Evolutionary conservation across 1,139 yeast genomes (phyloP), one percentile per base, ranked within the genome.

Genomic region (Arxiozyma bovina): DNA sequence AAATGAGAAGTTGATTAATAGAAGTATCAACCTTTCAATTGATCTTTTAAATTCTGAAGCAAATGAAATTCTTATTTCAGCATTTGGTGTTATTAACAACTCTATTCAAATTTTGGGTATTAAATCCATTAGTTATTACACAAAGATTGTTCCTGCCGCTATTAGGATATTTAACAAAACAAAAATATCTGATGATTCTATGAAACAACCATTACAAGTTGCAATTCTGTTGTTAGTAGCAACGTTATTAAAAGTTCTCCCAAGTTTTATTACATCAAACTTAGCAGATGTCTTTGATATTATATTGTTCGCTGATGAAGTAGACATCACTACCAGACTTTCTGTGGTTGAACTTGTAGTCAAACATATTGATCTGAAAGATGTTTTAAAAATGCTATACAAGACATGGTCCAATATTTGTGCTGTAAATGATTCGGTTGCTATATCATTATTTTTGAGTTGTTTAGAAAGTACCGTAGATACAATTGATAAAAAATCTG

Each of bases 81-180:
- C 96, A 1, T 76, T 90, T 56, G 81, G 85, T 63, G 83, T 86
- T 55, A 79, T 88, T 58, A 82, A 88, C 53, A 82, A 84, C 58
- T 73, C 88, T 55, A 79, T 88, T 53, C 81, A 83, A 54, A 78
- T 82, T 20, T 72, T 91, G 52, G 99, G 99, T 50, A 93, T 95
- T 30, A 87, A 89, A 65, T 78, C 85, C 57, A 85, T 93, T 69
- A 94, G 96, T 8, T 81, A 78, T 64, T 88, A 89, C 76, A 88
- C 96, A 40, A 85, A 83, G 69, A 83, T 91, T 63, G 81, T 93
- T 57, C 90, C 93, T 17, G 87, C 88, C 17, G 76, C 88, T 9
- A 76, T 89, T 57, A 72, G 74, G 45, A 77, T 88, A 50, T 85
- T 88, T 74, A 73, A 73, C 25, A 61, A 67, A 18, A 66, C 74